A percentile compares a stretch with the other conserved stretches of the same genome.
Evolutionary conservation across 495 filamentous ascomycete species (phyloP).

Genomic region (Trypethelium eluteriae): DNA sequence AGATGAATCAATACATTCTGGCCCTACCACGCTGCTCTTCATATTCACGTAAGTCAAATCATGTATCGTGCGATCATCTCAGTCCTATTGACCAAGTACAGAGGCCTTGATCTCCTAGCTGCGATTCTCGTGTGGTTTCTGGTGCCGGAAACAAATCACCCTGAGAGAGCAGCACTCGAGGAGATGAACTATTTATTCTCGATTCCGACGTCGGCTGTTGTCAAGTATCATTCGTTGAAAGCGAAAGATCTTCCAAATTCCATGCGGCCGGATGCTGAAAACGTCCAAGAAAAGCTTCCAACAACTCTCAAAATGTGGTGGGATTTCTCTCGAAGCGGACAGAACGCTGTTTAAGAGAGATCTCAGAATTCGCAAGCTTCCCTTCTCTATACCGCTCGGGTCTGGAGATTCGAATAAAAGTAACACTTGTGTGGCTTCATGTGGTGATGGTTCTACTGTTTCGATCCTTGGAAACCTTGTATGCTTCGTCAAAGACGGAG

Average conservation of each 20-base stretch:
- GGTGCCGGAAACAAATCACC: conserved; percentile 5
- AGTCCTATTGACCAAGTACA: background rate
- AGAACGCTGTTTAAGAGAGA: background rate
- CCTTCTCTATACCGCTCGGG: background rate
- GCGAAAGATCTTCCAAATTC: background rate
- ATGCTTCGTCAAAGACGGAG: background rate
- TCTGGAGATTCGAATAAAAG: background rate
- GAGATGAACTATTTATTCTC: conserved; percentile 8
- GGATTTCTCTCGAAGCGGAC: conserved; percentile 5
- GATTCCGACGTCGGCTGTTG: background rate
- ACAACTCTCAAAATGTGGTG: background rate
- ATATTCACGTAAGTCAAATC: conserved; percentile 1
- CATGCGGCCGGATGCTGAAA: background rate
- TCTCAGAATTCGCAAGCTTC: background rate
- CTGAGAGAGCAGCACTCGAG: conserved; percentile 5
- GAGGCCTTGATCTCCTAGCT: conserved; percentile 7
- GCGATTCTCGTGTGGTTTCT: conserved; percentile 9
- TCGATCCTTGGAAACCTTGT: background rate
- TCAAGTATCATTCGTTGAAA: conserved; percentile 3
- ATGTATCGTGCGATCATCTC: background rate
- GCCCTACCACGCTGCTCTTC: background rate
- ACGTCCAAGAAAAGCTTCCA: background rate
- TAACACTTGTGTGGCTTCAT: background rate
- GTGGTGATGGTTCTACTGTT: conserved; percentile 10
- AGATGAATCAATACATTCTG: conserved; percentile 1